Conservation (phyloP, 805 yeast genomes). For the Pichia scutulata region DNA sequence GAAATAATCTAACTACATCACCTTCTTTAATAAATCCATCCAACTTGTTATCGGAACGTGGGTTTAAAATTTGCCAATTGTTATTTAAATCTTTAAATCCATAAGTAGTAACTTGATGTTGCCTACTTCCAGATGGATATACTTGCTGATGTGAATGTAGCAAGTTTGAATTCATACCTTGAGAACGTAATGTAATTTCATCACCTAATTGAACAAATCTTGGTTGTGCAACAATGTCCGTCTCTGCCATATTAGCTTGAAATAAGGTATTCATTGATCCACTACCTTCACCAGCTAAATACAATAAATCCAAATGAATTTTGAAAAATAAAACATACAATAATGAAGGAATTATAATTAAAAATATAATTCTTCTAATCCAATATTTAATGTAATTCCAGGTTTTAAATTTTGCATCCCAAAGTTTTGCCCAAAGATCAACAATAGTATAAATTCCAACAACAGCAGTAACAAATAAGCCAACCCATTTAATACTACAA, state of each 20-base stretch:
- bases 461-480: conserved; percentile 72
- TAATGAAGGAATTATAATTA: conserved; percentile 54
- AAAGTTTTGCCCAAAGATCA: conserved; percentile 85
- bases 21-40: conserved; percentile 43
- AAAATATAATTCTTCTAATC: conserved; percentile 55
- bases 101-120: conserved; percentile 92
- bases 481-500: conserved; percentile 83
- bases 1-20: conserved; percentile 53
- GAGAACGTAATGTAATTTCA: conserved; percentile 55
- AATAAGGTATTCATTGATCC: conserved; percentile 83
- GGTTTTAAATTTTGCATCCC: conserved; percentile 55
- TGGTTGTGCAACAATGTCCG: conserved; percentile 59
- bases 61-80: conserved; percentile 48
- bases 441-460: conserved; percentile 86
- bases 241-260: conserved; percentile 76
- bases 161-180: conserved; percentile 64
- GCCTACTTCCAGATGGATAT: conserved; percentile 88
- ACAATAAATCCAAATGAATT: conserved; percentile 65
- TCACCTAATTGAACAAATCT: conserved; percentile 59
- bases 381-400: conserved; percentile 51
- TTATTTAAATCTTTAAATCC: conserved; percentile 85
- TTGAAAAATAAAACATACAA: conserved; percentile 64
- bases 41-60: conserved; percentile 21
- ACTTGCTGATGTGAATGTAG: conserved; percentile 82
- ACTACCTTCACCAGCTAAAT: conserved; percentile 80